These are phyloP conservation scores for Ophiognomonia clavigignenti-juglandacearum DNA, from an alignment of 2,329 filamentous ascomycete genomes.

Conservation along the genomic window DNA sequence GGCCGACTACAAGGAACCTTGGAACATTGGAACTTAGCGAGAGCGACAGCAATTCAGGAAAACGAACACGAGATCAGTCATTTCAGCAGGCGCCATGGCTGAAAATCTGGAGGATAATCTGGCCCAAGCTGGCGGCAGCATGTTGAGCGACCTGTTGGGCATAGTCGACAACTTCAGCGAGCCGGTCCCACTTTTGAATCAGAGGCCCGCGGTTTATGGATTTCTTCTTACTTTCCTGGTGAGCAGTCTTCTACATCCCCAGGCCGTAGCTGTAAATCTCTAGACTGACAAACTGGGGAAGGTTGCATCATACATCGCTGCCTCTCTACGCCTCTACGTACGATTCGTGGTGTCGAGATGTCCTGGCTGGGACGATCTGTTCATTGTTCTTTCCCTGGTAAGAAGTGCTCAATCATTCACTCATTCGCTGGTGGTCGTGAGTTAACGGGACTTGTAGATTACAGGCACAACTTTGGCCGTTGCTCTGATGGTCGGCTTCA, in stretches of 20 bases:
- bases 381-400: slow-evolving; percentile 11
- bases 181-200: slow-evolving; percentile 15
- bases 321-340: slow-evolving; percentile 4
- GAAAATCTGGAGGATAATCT: no score
- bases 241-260: background rate
- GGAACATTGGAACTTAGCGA: no score
- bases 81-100: no score
- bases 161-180: slow-evolving; percentile 19
- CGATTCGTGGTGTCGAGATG: slow-evolving; percentile 8
- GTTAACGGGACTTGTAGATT: background rate
- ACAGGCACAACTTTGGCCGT: background rate
- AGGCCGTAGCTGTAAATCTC: no score
- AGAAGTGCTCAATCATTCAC: background rate
- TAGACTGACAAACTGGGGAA: no score
- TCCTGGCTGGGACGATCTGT: slow-evolving; percentile 15
- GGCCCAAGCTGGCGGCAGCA: no score
- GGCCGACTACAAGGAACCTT: no score
- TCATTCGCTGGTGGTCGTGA: background rate
- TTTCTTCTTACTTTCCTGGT: background rate
- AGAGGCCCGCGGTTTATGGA: slow-evolving; percentile 12
- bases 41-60: no score
- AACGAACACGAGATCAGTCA: no score
- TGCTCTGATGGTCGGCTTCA: background rate
- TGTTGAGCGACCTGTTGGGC: slow-evolving; percentile 17
- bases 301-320: background rate